Evolutionary conservation across 768 basidiomycete species (phyloP).

Genomic region (Tulasnella calospora): DNA sequence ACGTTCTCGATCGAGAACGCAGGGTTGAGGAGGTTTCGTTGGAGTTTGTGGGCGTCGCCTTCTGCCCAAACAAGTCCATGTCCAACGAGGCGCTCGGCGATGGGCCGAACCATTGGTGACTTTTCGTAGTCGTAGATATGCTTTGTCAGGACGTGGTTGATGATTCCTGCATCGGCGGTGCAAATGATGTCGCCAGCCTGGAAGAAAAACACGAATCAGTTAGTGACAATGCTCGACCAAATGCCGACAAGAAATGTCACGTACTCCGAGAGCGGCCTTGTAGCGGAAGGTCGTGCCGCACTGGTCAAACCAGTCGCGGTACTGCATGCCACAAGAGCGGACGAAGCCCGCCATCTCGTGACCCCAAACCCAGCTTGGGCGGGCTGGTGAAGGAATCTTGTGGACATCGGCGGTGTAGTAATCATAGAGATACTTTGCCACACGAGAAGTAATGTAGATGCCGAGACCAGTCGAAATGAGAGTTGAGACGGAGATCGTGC

Average conservation of each 20-base stretch:
- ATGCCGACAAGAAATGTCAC: not conserved
- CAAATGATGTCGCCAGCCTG: constrained; percentile 16
- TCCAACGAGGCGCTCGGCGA: constrained; percentile 37
- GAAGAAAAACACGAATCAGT: not conserved
- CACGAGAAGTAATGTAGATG: not conserved
- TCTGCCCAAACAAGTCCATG: constrained; percentile 41
- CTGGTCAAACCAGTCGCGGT: constrained; percentile 23
- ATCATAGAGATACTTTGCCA: not conserved
- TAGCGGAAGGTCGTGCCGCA: constrained; percentile 8
- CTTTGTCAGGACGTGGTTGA: constrained; percentile 21
- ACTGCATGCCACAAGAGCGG: constrained; percentile 19
- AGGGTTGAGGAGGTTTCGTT: constrained; percentile 28
- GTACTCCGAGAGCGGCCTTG: constrained; percentile 12
- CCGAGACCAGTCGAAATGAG: not conserved
- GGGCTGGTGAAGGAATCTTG: not conserved
- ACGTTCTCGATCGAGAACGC: constrained; percentile 23
- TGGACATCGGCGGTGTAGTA: constrained; percentile 1
- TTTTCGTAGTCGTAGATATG: not conserved
- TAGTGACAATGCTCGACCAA: not conserved
- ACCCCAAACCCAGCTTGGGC: constrained; percentile 19
- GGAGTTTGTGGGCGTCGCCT: constrained; percentile 38
- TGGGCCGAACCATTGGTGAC: constrained; percentile 35
- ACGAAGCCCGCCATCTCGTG: constrained; percentile 24
- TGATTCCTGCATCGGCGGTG: constrained; percentile 21
- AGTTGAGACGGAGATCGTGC: not conserved